These are phyloP conservation scores for Candida dubliniensis DNA, from an alignment of 1,139 yeast species.

Conservation along the genomic window DNA sequence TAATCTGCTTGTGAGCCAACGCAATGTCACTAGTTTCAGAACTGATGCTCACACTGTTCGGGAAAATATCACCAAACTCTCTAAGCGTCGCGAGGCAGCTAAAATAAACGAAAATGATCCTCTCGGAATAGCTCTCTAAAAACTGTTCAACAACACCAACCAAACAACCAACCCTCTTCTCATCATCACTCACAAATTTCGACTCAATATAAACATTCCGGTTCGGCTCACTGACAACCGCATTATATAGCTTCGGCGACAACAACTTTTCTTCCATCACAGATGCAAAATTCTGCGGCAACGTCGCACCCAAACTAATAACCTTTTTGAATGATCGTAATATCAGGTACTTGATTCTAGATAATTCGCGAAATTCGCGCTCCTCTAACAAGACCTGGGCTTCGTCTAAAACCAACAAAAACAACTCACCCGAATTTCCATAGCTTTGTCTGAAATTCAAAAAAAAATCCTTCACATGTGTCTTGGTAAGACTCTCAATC, in stretches of 20 bases:
- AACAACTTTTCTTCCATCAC: background rate
- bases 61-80: too few relatives aligned
- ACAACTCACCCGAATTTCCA: background rate
- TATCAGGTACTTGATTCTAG: too few relatives aligned
- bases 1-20: background rate
- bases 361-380: background rate
- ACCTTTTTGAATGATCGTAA: too few relatives aligned
- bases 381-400: background rate
- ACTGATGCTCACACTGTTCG: too few relatives aligned
- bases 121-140: too few relatives aligned
- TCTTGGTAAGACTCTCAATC: background rate
- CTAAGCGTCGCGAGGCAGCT: too few relatives aligned
- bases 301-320: too few relatives aligned
- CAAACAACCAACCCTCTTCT: background rate
- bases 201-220: background rate
- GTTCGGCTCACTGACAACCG: background rate
- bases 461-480: too few relatives aligned
- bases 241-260: background rate
- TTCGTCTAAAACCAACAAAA: too few relatives aligned
- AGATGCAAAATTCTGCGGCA: background rate
- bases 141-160: background rate
- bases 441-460: background rate
- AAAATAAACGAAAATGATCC: too few relatives aligned
- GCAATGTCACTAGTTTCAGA: background rate
- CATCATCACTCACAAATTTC: background rate